A percentile compares a stretch with the other conserved stretches of the same genome.
Evolutionary conservation across 768 basidiomycete species (phyloP).

Genomic region (Leccinellum luteum): DNA sequence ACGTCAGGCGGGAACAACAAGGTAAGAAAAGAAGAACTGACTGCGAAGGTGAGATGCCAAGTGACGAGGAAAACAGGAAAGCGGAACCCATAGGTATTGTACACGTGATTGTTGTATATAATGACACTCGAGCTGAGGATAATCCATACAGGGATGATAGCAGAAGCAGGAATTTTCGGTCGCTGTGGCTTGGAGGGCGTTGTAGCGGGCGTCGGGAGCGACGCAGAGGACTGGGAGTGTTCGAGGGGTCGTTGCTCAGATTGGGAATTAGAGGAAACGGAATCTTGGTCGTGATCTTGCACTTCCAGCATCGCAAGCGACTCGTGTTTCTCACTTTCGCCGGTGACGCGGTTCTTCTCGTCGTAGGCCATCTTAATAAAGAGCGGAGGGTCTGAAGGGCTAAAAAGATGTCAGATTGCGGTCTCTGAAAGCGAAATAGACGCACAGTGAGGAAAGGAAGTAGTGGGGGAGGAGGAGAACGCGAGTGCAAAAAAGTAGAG

Average conservation of each 20-base stretch:
- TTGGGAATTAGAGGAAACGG: neutral
- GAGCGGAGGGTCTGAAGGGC: neutral
- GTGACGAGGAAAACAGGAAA: constrained; percentile 94
- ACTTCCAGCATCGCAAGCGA: constrained; percentile 14
- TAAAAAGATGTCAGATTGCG: neutral
- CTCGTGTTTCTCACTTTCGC: constrained; percentile 20
- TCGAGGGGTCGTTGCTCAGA: constrained; percentile 2
- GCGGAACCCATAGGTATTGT: constrained; percentile 79
- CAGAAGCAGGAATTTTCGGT: constrained; percentile 57
- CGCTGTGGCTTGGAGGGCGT: constrained; percentile 42
- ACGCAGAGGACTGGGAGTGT: constrained; percentile 5
- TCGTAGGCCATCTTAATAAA: constrained; percentile 20
- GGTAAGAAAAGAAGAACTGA: constrained; percentile 28
- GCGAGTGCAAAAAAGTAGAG: neutral
- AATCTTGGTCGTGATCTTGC: constrained; percentile 17
- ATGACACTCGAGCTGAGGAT: constrained; percentile 85
- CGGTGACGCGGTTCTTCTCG: constrained; percentile 19
- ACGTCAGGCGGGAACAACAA: constrained; percentile 1
- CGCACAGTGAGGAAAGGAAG: constrained; percentile 9
- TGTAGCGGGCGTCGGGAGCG: constrained; percentile 61
- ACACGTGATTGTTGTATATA: constrained; percentile 92
- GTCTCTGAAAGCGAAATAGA: neutral
- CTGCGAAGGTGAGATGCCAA: constrained; percentile 74
- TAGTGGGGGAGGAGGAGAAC: neutral
- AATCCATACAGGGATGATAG: constrained; percentile 93